Evolutionary conservation across 495 filamentous ascomycete genomes (phyloP), one percentile per base, ranked within the genome.

Genomic region (Xylaria longipes): DNA sequence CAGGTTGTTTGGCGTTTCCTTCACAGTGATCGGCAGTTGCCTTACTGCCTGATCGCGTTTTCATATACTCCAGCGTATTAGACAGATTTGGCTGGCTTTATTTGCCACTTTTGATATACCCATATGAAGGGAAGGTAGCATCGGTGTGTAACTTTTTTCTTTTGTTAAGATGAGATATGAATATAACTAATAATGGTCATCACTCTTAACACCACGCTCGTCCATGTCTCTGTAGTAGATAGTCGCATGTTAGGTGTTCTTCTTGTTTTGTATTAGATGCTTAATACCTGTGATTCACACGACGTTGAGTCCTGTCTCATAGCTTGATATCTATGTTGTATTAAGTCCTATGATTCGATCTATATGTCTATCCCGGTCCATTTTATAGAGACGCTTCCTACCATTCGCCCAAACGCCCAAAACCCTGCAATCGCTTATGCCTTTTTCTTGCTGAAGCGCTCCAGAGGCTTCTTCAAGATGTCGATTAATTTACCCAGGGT

Each of bases 401-500:
- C n/a, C 57, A 1, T 37, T 22, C 25, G 31, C 57, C 57, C 2
- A 22, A 17, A 35, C 31, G 57, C 57, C 33, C n/a, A 35, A 25
- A 37, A 52, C n/a, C 29, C 11, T 22, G 1, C 7, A 56, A 2
- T 7, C 7, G 43, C 3, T 67, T 3, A 56, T 41, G 50, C 48
- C 22, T 37, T 74, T 39, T 74, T 75, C 61, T 73, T 75, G n/a
- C 56, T 41, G 20, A 64, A 20, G 29, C 78, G 71, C 64, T 75
- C 76, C 57, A 88, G 82, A n/a, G 79, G 35, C 57, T 74, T 80
- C 80, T 84, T 85, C 12, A 88, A 54, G 20, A 68, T 68, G 58
- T 80, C 76, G 68, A 85, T 76, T 14, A 85, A 46, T 82, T 85
- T 83, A 1, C 87, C 89, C 31, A 85, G 46, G 1, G 74, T 73